A percentile compares a stretch with the other conserved stretches of the same genome.
These are phyloP conservation scores for Selenicereus undatus DNA, from an alignment of 148 eudicot genomes.

Conservation along the genomic window DNA sequence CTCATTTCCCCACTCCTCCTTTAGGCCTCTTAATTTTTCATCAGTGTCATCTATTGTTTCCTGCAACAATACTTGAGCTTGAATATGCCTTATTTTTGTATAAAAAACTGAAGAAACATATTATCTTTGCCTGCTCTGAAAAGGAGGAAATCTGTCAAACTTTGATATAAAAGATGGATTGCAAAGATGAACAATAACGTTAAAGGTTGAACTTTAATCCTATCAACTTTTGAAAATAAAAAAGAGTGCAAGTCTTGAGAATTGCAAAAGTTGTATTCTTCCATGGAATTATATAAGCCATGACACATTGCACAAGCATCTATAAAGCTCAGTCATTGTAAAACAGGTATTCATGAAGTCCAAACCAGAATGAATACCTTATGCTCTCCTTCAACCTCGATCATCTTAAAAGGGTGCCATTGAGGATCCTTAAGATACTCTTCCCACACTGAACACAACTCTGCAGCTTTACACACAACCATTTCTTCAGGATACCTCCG, in stretches of 20 bases:
- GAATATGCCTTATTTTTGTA: not conserved
- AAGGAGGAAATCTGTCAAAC: not conserved
- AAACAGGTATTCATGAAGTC: not conserved
- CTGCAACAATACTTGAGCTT: constrained; percentile 28
- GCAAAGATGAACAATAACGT: not conserved
- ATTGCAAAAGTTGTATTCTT: too few species aligned
- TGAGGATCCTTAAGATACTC: constrained; percentile 83
- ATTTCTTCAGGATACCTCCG: constrained; percentile 47
- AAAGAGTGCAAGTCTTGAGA: too few species aligned
- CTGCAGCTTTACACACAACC: constrained; percentile 76
- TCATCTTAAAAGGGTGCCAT: constrained; percentile 86
- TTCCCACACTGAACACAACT: constrained; percentile 81
- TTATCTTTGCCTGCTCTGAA: not conserved
- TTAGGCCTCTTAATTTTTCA: constrained; percentile 40
- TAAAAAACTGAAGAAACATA: not conserved
- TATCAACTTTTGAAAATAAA: too few species aligned
- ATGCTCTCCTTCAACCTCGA: constrained; percentile 34
- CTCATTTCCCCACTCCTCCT: constrained; percentile 42
- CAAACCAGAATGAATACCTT: constrained; percentile 21
- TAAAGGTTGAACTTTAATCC: too few species aligned
- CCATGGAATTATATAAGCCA: too few species aligned
- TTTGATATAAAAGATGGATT: not conserved
- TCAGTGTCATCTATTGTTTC: constrained; percentile 36
- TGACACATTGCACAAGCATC: not conserved
- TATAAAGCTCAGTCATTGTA: not conserved